phyloP scores from a whole-genome alignment of 805 yeast genomes.

The Yamadazyma nakazawae region DNA sequence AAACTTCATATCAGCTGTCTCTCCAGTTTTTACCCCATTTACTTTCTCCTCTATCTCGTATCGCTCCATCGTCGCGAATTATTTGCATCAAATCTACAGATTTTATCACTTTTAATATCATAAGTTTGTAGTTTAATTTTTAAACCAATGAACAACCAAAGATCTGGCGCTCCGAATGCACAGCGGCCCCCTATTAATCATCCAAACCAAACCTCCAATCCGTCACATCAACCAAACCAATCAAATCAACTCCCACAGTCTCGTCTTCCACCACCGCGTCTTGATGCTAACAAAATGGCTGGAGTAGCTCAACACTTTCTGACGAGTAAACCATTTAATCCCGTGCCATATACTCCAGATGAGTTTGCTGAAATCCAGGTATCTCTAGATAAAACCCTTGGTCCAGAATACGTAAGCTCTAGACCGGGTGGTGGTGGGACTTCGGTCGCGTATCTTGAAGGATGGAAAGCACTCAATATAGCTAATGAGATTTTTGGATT shows the following conservation, averaged over 20 bases:
- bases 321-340: conserved; percentile 14
- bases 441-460: conserved; percentile 71
- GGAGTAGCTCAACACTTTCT: conserved; percentile 10
- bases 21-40: not conserved
- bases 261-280: conserved; percentile 5
- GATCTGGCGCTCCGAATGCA: not conserved
- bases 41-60: not conserved
- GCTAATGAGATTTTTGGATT: conserved; percentile 83
- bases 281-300: conserved; percentile 3
- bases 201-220: not conserved
- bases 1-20: not conserved
- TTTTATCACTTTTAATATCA: not conserved
- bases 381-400: conserved; percentile 43
- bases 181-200: not conserved
- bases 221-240: not conserved
- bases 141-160: not conserved
- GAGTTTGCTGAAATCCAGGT: conserved; percentile 35
- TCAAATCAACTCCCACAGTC: conserved; percentile 1
- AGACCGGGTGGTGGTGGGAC: conserved; percentile 74
- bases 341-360: conserved; percentile 25
- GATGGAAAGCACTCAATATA: conserved; percentile 76
- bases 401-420: conserved; percentile 75
- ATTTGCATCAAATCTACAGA: not conserved
- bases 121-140: too few relatives aligned
- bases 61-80: not conserved